These are phyloP conservation scores for Pseudopithomyces chartarum DNA, from an alignment of 2,329 filamentous ascomycete genomes.

Conservation along the genomic window DNA sequence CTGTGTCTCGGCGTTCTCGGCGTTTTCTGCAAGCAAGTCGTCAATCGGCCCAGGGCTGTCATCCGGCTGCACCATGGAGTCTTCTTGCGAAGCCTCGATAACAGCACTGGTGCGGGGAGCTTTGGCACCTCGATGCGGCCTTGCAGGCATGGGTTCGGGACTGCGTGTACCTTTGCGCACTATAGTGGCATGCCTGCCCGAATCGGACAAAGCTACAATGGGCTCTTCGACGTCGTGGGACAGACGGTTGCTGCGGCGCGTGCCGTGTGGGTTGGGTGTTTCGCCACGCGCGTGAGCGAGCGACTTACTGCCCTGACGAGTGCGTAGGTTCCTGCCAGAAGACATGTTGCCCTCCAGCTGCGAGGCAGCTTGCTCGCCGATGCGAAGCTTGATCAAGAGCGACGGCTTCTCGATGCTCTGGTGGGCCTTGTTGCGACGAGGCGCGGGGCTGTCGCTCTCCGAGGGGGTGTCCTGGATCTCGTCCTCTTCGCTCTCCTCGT, in stretches of 20 bases:
- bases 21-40: constrained; percentile 34
- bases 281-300: constrained; percentile 37
- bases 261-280: constrained; percentile 43
- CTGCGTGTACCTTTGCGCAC: constrained; percentile 60
- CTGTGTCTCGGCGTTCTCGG: constrained; percentile 39
- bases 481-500: constrained; percentile 61
- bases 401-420: constrained; percentile 38
- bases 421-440: constrained; percentile 18
- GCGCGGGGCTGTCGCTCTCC: constrained; percentile 30
- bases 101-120: constrained; percentile 55
- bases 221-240: constrained; percentile 62
- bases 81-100: constrained; percentile 60
- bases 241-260: constrained; percentile 63
- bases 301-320: constrained; percentile 48
- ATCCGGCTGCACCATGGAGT: constrained; percentile 43
- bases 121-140: constrained; percentile 52
- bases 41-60: constrained; percentile 39
- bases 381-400: constrained; percentile 50
- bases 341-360: constrained; percentile 16
- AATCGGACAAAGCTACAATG: constrained; percentile 63
- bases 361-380: constrained; percentile 16
- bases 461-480: constrained; percentile 47
- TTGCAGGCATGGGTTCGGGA: constrained; percentile 51
- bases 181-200: constrained; percentile 61
- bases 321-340: constrained; percentile 35